These are phyloP conservation scores for Xylariaceae sp. DNA, from an alignment of 2,329 filamentous ascomycete genomes.

Conservation along the genomic window DNA sequence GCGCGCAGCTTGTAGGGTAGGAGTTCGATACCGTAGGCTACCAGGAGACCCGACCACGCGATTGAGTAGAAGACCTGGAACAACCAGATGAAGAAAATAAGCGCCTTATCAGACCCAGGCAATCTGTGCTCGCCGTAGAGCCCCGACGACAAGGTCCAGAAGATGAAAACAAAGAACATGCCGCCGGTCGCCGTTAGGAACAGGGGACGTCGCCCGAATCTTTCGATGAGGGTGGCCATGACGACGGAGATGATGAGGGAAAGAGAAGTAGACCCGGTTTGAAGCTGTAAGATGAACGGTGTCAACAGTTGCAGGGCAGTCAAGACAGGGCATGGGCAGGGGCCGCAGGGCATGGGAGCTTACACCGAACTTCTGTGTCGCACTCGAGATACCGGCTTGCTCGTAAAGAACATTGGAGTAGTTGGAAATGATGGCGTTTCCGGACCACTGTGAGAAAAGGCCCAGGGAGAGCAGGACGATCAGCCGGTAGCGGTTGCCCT, in stretches of 20 bases:
- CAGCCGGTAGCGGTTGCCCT: conserved; percentile 54
- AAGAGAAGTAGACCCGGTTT: conserved; percentile 49
- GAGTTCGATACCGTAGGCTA: conserved; percentile 51
- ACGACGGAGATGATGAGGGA: conserved; percentile 49
- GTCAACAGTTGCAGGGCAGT: conserved; percentile 22
- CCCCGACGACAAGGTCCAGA: conserved; percentile 47
- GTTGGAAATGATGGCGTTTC: conserved; percentile 58
- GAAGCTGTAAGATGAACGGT: conserved; percentile 34
- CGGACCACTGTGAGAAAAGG: conserved; percentile 57
- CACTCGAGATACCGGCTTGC: conserved; percentile 47
- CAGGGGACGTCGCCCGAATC: conserved; percentile 51
- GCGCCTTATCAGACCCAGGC: conserved; percentile 38
- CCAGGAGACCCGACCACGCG: conserved; percentile 54
- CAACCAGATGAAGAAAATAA: conserved; percentile 48
- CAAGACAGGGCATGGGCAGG: background rate
- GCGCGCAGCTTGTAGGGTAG: conserved; percentile 47
- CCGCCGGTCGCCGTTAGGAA: conserved; percentile 46
- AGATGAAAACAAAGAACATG: conserved; percentile 47
- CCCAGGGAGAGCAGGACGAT: conserved; percentile 51
- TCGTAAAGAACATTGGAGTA: conserved; percentile 53
- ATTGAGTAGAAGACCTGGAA: conserved; percentile 50
- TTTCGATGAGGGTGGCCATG: conserved; percentile 52
- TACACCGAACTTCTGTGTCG: conserved; percentile 44
- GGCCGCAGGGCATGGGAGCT: conserved; percentile 15
- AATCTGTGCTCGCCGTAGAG: conserved; percentile 41